Evolutionary conservation across 2,329 filamentous ascomycete genomes (phyloP), one percentile per base, ranked within the genome.

Genomic region (Apiospora saccharicola): DNA sequence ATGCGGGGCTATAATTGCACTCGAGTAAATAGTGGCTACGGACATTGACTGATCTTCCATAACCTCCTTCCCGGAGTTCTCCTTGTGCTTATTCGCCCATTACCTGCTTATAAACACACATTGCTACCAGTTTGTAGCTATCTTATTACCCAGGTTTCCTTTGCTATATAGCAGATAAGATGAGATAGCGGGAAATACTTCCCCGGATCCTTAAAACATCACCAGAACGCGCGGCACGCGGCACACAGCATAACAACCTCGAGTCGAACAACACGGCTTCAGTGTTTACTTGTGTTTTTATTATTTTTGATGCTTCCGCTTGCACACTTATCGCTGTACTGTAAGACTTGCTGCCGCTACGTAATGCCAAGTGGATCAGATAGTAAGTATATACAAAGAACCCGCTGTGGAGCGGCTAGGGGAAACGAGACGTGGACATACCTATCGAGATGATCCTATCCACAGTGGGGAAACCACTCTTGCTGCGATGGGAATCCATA

Each of bases 361-460:
- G 57, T 64, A 64, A 64, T 64, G 57, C 57, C 57, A 64, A 64
- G 57, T 64, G 57, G 57, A 64, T 37, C 57, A 22, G 34, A 41
- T 64, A 41, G 57, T 14, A 37, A 64, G 57, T n/a, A 61, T n/a
- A 61, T 22, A 41, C 57, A 37, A n/a, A n/a, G 34, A 64, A 64
- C 57, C 57, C 57, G 57, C 57, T 64, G 57, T 64, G 57, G 57
- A 41, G 53, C 37, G 22, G n/a, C 51, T 57, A 57, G 51, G 51
- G 26, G 26, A 34, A 30, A 34, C 57, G 57, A 64, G 57, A 41
- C 57, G 57, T 64, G 57, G 57, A 41, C 57, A 64, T 64, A 41
- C 57, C 41, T 64, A 64, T 64, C 57, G 19, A 64, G 57, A 64
- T 64, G 57, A 41, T 64, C 57, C 57, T 64, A 64, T 37, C 57